Percentiles rank a stretch among this genome's conserved stretches.
phyloP scores from a whole-genome alignment of 2,329 filamentous ascomycete genomes.

The Sporothrix mexicana region DNA sequence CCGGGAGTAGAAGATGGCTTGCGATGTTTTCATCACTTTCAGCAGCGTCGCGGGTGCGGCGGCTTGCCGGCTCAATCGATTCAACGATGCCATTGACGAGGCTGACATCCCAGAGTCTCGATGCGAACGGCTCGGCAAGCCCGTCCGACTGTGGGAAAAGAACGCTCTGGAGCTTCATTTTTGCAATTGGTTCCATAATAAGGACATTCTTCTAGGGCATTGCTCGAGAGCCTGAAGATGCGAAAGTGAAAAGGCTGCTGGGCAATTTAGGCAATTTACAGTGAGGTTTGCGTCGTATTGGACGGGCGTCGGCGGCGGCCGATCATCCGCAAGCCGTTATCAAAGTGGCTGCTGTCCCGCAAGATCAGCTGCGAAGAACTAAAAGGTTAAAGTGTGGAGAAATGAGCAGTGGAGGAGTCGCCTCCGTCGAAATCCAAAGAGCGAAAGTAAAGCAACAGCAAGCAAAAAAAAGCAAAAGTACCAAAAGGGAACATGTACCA shows the following conservation, averaged over 20 bases:
- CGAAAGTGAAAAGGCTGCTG: no score
- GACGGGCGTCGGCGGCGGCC: conserved; percentile 14
- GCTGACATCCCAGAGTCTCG: conserved; percentile 33
- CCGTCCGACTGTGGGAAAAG: conserved; percentile 32
- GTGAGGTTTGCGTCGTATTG: background rate
- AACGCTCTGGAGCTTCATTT: conserved; percentile 34
- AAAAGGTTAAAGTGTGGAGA: background rate
- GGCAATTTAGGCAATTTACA: no score
- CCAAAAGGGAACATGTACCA: background rate
- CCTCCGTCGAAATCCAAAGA: no score
- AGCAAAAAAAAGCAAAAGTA: background rate
- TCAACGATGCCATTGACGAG: conserved; percentile 34
- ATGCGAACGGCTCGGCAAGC: background rate
- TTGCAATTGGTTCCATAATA: no score
- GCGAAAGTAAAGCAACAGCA: no score
- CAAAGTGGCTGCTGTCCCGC: background rate
- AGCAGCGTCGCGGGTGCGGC: background rate
- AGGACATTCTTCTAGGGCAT: no score
- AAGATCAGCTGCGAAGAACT: no score
- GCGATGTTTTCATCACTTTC: conserved; percentile 9
- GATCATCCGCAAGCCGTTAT: background rate
- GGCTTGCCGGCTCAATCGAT: conserved; percentile 19
- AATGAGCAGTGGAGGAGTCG: background rate
- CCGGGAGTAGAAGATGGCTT: conserved; percentile 44
- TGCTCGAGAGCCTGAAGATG: no score